A percentile compares a stretch with the other conserved stretches of the same genome.
Conservation (phyloP, 352 stramenopile genomes). For the Globisporangium cederbergense region DNA sequence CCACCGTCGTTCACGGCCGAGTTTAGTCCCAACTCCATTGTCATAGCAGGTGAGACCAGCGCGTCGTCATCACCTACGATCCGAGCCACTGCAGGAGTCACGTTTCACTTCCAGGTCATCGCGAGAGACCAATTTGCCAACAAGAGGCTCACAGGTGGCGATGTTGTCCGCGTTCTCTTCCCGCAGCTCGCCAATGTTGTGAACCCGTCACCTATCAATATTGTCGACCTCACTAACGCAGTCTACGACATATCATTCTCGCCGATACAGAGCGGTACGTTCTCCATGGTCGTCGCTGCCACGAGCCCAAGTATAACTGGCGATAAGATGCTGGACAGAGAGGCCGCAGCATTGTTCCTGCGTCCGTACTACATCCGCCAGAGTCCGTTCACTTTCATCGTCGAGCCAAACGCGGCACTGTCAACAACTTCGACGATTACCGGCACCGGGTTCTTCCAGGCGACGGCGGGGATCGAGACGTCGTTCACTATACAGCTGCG, state of each 20-base stretch:
- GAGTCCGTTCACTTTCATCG: constrained; percentile 42
- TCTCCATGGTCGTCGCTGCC: constrained; percentile 40
- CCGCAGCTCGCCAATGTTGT: constrained; percentile 21
- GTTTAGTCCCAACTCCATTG: constrained; percentile 16
- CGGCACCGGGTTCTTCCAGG: constrained; percentile 27
- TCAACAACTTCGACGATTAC: constrained; percentile 29
- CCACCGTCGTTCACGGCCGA: constrained; percentile 38
- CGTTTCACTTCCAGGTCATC: constrained; percentile 33
- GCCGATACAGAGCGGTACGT: constrained; percentile 30
- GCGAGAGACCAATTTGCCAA: constrained; percentile 44
- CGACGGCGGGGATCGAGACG: constrained; percentile 30
- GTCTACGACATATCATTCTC: constrained; percentile 39
- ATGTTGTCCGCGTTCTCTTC: constrained; percentile 37
- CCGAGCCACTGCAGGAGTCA: constrained; percentile 18
- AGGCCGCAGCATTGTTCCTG: constrained; percentile 31
- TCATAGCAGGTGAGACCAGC: neutral
- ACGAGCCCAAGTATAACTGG: constrained; percentile 20
- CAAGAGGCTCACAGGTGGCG: constrained; percentile 26
- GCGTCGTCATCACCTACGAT: neutral
- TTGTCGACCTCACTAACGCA: constrained; percentile 35
- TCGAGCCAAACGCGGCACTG: constrained; percentile 32
- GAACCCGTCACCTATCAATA: constrained; percentile 15
- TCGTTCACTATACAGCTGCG: constrained; percentile 39
- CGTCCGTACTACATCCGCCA: constrained; percentile 31
- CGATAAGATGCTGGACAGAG: constrained; percentile 16